Evolutionary conservation across 371 early-diverging fungal genomes (phyloP).

Genomic region (Entomophthora muscae): DNA sequence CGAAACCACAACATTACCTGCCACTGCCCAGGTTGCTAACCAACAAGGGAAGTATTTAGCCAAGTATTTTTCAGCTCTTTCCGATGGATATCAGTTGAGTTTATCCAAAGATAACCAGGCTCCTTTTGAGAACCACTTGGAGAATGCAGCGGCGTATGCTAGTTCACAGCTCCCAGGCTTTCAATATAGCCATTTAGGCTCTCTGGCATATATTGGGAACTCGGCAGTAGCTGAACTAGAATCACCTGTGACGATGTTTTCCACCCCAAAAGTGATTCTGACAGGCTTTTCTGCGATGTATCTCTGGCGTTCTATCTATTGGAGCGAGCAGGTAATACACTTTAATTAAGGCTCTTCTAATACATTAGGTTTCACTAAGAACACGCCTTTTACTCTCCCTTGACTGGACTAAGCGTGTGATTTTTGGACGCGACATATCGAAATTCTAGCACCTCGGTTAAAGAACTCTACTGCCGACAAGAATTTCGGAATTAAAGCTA

Average conservation of each 20-base stretch:
- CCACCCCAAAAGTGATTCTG: conserved; percentile 18
- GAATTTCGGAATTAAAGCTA: too few relatives aligned
- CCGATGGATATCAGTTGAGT: conserved; percentile 10
- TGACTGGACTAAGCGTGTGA: conserved; percentile 31
- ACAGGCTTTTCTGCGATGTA: conserved; percentile 40
- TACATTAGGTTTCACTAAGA: conserved; percentile 23
- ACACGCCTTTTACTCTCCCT: conserved; percentile 38
- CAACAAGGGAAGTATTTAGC: conserved; percentile 64
- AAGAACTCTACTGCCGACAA: too few relatives aligned
- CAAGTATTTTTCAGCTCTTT: conserved; percentile 25
- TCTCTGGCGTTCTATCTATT: conserved; percentile 45
- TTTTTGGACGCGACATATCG: conserved; percentile 46
- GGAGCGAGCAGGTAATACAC: conserved; percentile 30
- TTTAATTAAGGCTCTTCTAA: conserved; percentile 13
- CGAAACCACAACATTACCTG: conserved; percentile 52
- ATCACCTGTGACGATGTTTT: conserved; percentile 14
- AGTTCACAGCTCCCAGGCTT: conserved; percentile 26
- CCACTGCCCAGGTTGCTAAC: conserved; percentile 78
- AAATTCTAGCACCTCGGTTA: too few relatives aligned
- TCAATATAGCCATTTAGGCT: conserved; percentile 49
- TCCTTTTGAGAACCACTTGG: conserved; percentile 10
- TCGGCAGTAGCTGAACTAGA: conserved; percentile 48
- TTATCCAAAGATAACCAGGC: not conserved
- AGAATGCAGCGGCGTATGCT: conserved; percentile 5
- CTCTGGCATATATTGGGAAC: conserved; percentile 67